Percentiles rank a stretch among this genome's conserved stretches.
These are phyloP conservation scores for Talaromyces sp. DNA, from an alignment of 2,329 filamentous ascomycete genomes.

Conservation along the genomic window DNA sequence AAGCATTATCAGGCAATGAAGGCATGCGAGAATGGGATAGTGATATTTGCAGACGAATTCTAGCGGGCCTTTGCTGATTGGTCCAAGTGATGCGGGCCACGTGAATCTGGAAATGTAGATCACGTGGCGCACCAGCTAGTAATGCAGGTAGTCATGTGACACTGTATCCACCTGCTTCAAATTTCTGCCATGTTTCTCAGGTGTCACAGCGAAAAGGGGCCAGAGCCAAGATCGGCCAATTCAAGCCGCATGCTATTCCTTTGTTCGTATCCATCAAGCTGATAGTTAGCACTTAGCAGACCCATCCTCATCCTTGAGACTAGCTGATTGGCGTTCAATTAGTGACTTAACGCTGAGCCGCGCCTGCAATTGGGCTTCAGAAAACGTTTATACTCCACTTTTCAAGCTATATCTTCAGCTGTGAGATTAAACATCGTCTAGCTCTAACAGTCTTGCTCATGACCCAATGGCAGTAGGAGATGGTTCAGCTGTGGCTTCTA, in stretches of 20 bases:
- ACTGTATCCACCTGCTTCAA: neutral
- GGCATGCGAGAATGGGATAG: neutral
- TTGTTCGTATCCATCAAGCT: neutral
- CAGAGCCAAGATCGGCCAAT: neutral
- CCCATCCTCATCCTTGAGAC: neutral
- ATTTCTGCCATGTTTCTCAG: neutral
- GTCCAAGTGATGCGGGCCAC: neutral
- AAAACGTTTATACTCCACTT: neutral
- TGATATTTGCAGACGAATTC: neutral
- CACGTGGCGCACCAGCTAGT: neutral
- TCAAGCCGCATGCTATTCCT: neutral
- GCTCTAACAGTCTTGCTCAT: too few species aligned
- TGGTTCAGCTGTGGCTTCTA: neutral
- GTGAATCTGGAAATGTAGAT: neutral
- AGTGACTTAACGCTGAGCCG: neutral
- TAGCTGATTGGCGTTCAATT: neutral
- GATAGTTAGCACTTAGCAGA: neutral
- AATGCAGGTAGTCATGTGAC: neutral
- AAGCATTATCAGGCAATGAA: neutral
- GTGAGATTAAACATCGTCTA: neutral
- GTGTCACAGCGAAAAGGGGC: neutral
- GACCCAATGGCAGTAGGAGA: neutral
- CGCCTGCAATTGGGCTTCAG: neutral
- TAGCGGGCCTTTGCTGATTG: neutral
- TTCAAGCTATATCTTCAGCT: neutral